Evolutionary conservation across 768 basidiomycete genomes (phyloP), one percentile per base, ranked within the genome.

Genomic region (Terana coerulea): DNA sequence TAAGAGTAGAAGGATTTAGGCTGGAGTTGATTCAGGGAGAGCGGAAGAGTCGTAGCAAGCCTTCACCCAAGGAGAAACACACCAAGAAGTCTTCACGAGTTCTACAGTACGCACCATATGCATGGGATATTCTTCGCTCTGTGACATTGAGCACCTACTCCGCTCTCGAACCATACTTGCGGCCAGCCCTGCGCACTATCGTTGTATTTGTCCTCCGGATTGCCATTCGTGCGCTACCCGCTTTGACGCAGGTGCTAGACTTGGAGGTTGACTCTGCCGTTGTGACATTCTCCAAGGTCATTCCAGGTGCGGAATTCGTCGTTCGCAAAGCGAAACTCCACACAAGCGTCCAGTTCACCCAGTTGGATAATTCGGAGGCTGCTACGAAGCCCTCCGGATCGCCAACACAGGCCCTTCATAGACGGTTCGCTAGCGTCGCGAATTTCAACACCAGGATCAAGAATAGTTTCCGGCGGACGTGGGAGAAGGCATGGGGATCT

Each of bases 401-500:
- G 39, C 21, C 33, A 35, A 28, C 12, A n/a, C 40, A 35, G n/a
- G n/a, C 51, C 34, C 26, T 45, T 24, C 63, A 63, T 30, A 61
- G 51, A 42, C 59, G 42, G 44, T 59, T 69, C 61, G 49, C 76
- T 56, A 76, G 80, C 55, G 75, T 86, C 65, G 76, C 76, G 3
- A 77, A 79, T n/a, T 86, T 81, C 84, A 83, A 77, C 56, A 77
- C 74, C 28, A 76, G 83, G 25, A 64, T 88, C 48, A 73, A 73
- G 30, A 76, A 75, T 42, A 82, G 86, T 53, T 71, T 87, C 44
- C 74, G 72, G 40, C 72, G 88, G 50, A 79, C 86, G 22, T 77
- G 86, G 72, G 83, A 86, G 54, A 74, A 80, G 47, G 86, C 86
- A 22, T 76, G 85, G 72, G 86, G 83, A 11, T 75, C 72, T 34